A percentile compares a stretch with the other conserved stretches of the same genome.
phyloP scores from a whole-genome alignment of 1,139 yeast species.

The Yamadazyma diddensiae region DNA sequence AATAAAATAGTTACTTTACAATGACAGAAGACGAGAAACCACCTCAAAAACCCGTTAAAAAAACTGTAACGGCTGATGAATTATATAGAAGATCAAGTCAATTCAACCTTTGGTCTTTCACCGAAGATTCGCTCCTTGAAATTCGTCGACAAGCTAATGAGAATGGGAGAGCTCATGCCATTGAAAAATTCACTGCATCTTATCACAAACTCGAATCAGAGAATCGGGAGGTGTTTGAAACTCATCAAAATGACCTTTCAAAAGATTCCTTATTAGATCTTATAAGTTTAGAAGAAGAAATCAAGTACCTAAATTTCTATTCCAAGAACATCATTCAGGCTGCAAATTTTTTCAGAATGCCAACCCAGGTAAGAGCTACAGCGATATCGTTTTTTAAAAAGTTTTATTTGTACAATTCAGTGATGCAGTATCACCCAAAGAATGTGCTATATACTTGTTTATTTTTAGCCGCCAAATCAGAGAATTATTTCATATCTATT shows the following conservation, averaged over 20 bases:
- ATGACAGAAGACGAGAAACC: background rate
- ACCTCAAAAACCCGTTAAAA: slow-evolving; percentile 8
- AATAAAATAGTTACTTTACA: background rate
- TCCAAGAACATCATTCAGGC: slow-evolving; percentile 65
- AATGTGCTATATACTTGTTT: slow-evolving; percentile 79
- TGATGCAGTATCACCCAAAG: slow-evolving; percentile 86
- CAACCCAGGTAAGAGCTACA: slow-evolving; percentile 63
- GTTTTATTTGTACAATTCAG: slow-evolving; percentile 75
- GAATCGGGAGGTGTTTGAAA: slow-evolving; percentile 26
- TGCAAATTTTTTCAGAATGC: slow-evolving; percentile 44
- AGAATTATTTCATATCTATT: slow-evolving; percentile 83
- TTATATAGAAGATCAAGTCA: slow-evolving; percentile 85
- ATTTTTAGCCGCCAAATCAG: slow-evolving; percentile 89
- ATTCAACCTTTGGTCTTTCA: slow-evolving; percentile 81
- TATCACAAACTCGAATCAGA: slow-evolving; percentile 26
- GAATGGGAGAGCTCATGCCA: slow-evolving; percentile 46
- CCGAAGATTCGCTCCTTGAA: slow-evolving; percentile 50
- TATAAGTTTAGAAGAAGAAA: slow-evolving; percentile 67
- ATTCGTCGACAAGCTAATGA: slow-evolving; percentile 49
- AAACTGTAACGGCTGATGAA: slow-evolving; percentile 64
- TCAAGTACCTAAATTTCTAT: slow-evolving; percentile 62
- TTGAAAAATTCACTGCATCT: slow-evolving; percentile 29
- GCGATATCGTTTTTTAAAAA: slow-evolving; percentile 80
- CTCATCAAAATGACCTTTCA: slow-evolving; percentile 25
- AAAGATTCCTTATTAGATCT: slow-evolving; percentile 36